phyloP scores from a whole-genome alignment of 148 eudicot genomes.

The Fagopyrum tataricum region DNA sequence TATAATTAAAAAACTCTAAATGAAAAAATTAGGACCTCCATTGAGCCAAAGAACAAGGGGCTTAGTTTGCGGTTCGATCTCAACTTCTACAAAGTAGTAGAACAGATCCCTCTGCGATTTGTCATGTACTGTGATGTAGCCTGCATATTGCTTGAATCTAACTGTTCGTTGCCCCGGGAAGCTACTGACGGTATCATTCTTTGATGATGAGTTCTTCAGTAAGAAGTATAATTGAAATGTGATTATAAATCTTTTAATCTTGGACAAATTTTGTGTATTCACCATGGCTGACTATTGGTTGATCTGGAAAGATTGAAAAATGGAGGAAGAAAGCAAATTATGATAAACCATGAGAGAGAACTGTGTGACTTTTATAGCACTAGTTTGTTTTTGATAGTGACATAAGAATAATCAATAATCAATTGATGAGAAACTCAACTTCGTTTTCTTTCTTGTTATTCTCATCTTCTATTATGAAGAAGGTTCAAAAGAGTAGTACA shows the following conservation, averaged over 20 bases:
- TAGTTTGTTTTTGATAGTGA: constrained; percentile 1
- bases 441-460: too few species aligned
- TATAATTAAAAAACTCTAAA: background rate
- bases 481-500: too few species aligned
- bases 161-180: constrained; percentile 10
- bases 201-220: background rate
- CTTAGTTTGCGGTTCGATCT: constrained; percentile 1
- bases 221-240: background rate
- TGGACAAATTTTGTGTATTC: background rate
- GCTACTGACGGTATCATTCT: background rate
- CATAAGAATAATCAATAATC: background rate
- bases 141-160: background rate
- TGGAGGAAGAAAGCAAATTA: background rate
- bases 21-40: background rate
- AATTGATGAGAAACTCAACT: too few species aligned
- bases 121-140: constrained; percentile 2
- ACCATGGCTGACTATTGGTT: background rate
- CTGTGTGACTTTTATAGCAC: background rate
- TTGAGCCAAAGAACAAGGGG: constrained; percentile 11
- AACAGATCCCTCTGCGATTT: background rate
- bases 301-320: background rate
- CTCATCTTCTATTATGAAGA: too few species aligned
- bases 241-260: background rate
- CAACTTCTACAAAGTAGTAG: constrained; percentile 10
- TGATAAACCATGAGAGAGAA: background rate